A percentile compares a stretch with the other conserved stretches of the same genome.
phyloP scores from a whole-genome alignment of 805 yeast species.

The Schwanniomyces pseudopolymorphus region DNA sequence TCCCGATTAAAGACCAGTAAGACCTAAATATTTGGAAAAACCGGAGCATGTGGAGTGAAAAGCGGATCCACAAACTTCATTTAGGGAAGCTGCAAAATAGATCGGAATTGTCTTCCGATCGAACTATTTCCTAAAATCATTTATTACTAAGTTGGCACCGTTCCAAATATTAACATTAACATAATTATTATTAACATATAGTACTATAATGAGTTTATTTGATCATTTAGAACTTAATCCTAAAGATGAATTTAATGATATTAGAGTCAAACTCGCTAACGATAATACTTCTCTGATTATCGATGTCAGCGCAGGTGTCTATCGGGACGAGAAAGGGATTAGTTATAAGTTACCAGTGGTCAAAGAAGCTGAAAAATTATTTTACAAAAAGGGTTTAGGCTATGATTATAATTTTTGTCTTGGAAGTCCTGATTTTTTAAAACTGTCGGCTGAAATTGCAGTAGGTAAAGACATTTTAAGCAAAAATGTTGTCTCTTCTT shows the following conservation, averaged over 20 bases:
- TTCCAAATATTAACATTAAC: no score
- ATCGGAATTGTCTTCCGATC: no score
- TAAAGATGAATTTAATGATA: slow-evolving; percentile 6
- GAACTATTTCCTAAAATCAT: no score
- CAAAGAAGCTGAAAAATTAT: slow-evolving; percentile 21
- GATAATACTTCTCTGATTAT: neutral
- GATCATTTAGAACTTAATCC: slow-evolving; percentile 3
- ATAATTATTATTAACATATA: no score
- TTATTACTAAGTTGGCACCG: no score
- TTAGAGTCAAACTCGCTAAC: neutral
- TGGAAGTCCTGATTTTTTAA: slow-evolving; percentile 3
- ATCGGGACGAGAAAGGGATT: slow-evolving; percentile 27
- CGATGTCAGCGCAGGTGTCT: slow-evolving; percentile 33
- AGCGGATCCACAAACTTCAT: no score
- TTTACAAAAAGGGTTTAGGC: slow-evolving; percentile 7
- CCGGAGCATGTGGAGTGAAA: no score
- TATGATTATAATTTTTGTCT: slow-evolving; percentile 5
- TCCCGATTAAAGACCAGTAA: no score
- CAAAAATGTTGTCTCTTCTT: slow-evolving; percentile 17
- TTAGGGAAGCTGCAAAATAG: no score
- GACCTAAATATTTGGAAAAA: no score
- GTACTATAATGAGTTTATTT: slow-evolving; percentile 5
- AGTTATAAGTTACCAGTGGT: slow-evolving; percentile 28
- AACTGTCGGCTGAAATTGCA: slow-evolving; percentile 18
- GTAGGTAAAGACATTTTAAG: slow-evolving; percentile 19